Conservation (phyloP, 176 grass and related monocot genomes). For the Elymus sibiricus region DNA sequence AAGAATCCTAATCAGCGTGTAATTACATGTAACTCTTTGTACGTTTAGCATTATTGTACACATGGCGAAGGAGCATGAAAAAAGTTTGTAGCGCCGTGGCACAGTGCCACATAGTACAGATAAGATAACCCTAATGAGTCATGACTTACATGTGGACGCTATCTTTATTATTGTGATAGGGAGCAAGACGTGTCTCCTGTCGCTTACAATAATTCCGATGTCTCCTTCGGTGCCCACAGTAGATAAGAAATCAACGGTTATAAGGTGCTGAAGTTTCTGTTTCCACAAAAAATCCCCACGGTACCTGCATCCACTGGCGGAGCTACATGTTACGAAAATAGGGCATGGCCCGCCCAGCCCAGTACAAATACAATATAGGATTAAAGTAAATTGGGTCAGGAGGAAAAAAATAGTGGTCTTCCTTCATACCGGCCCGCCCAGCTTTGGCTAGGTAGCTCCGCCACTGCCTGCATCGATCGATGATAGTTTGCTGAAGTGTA, state of each 20-base stretch:
- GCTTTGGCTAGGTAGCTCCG: too few relatives aligned
- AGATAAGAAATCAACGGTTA: background rate
- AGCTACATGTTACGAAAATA: too few relatives aligned
- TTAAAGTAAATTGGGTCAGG: too few relatives aligned
- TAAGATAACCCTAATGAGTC: conserved; percentile 14
- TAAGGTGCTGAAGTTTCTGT: background rate
- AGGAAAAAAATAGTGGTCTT: too few relatives aligned
- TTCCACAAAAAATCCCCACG: background rate
- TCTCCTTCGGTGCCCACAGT: background rate
- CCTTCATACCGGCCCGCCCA: too few relatives aligned
- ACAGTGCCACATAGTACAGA: conserved; percentile 5
- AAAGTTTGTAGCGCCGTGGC: background rate
- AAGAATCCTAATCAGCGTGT: too few relatives aligned
- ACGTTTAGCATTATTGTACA: too few relatives aligned
- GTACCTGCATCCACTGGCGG: background rate
- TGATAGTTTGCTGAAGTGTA: background rate
- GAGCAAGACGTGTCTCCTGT: conserved; percentile 11
- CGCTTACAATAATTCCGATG: background rate
- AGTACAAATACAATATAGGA: too few relatives aligned
- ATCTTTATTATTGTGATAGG: background rate
- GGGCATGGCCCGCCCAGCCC: too few relatives aligned
- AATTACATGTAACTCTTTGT: too few relatives aligned
- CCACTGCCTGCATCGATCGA: background rate
- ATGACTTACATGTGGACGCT: background rate
- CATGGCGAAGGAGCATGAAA: background rate